phyloP scores from a whole-genome alignment of 2,329 filamentous ascomycete genomes.

The Phyllachora maydis region DNA sequence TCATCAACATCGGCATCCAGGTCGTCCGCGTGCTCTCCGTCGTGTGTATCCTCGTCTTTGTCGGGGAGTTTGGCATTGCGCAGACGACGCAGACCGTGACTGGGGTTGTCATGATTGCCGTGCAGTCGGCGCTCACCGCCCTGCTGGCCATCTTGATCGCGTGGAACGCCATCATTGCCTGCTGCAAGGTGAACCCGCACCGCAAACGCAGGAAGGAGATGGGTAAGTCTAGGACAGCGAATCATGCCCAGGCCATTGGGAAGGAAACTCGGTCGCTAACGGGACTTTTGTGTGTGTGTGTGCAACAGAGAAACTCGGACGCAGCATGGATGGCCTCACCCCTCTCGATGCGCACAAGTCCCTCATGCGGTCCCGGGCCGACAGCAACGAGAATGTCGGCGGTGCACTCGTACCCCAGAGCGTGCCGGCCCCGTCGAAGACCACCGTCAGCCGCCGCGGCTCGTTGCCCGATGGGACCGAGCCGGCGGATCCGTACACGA shows the following conservation, averaged over 20 bases:
- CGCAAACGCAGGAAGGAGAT: slow-evolving; percentile 73
- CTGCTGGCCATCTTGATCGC: slow-evolving; percentile 70
- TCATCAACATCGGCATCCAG: slow-evolving; percentile 88
- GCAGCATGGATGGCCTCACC: slow-evolving; percentile 66
- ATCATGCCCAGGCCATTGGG: neutral
- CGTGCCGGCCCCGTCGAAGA: slow-evolving; percentile 20
- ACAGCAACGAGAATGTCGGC: slow-evolving; percentile 11
- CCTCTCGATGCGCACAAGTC: slow-evolving; percentile 76
- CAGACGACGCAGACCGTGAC: slow-evolving; percentile 90
- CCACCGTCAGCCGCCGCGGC: slow-evolving; percentile 9
- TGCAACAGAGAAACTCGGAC: slow-evolving; percentile 47
- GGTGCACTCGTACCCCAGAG: no score
- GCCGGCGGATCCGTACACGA: slow-evolving; percentile 15
- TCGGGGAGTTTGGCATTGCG: slow-evolving; percentile 74
- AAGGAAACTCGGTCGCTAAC: slow-evolving; percentile 2
- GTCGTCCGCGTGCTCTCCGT: slow-evolving; percentile 77
- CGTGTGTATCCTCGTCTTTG: slow-evolving; percentile 76
- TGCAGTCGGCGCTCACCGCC: slow-evolving; percentile 70
- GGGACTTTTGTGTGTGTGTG: no score
- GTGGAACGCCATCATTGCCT: slow-evolving; percentile 71
- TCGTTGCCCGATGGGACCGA: slow-evolving; percentile 11
- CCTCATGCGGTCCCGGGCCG: slow-evolving; percentile 44
- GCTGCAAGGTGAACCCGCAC: slow-evolving; percentile 77
- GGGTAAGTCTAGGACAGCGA: slow-evolving; percentile 56
- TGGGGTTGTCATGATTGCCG: slow-evolving; percentile 79